Conservation (phyloP, 768 basidiomycete genomes). For the Neoboletus subvelutipes region DNA sequence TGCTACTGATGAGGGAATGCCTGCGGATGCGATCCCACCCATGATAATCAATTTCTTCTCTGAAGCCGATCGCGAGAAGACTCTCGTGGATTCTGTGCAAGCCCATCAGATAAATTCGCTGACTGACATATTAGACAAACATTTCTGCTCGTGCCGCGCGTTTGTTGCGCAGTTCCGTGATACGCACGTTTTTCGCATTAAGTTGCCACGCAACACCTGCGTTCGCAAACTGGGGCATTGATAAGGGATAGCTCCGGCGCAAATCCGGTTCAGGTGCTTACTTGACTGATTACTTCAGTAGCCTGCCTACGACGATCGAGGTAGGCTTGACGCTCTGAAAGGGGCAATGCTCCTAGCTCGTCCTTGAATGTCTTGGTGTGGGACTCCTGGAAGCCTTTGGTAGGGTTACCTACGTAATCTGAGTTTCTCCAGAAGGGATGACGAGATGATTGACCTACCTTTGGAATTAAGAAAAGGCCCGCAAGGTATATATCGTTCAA, state of each 20-base stretch:
- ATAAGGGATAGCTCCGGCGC: constrained; percentile 5
- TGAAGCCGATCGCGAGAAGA: constrained; percentile 22
- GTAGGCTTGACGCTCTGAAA: constrained; percentile 19
- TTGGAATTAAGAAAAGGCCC: constrained; percentile 27
- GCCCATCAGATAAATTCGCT: constrained; percentile 4
- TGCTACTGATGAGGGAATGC: constrained; percentile 28
- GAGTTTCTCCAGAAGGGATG: not conserved
- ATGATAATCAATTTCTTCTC: constrained; percentile 30
- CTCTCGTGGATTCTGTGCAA: constrained; percentile 18
- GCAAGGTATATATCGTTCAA: constrained; percentile 27
- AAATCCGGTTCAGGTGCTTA: constrained; percentile 4
- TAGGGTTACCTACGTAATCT: constrained; percentile 13
- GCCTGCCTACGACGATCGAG: constrained; percentile 17
- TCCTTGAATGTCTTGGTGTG: constrained; percentile 19
- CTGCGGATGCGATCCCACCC: constrained; percentile 33
- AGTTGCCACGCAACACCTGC: constrained; percentile 29
- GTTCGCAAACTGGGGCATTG: constrained; percentile 23
- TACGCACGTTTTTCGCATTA: constrained; percentile 16
- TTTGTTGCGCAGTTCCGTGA: constrained; percentile 20
- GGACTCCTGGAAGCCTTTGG: constrained; percentile 24
- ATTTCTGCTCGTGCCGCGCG: constrained; percentile 27
- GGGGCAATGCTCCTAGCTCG: constrained; percentile 10
- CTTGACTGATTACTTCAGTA: constrained; percentile 7
- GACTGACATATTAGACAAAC: constrained; percentile 15
- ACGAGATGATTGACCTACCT: constrained; percentile 13